phyloP scores from a whole-genome alignment of 768 basidiomycete species.

The Psilocybe tampanensis region DNA sequence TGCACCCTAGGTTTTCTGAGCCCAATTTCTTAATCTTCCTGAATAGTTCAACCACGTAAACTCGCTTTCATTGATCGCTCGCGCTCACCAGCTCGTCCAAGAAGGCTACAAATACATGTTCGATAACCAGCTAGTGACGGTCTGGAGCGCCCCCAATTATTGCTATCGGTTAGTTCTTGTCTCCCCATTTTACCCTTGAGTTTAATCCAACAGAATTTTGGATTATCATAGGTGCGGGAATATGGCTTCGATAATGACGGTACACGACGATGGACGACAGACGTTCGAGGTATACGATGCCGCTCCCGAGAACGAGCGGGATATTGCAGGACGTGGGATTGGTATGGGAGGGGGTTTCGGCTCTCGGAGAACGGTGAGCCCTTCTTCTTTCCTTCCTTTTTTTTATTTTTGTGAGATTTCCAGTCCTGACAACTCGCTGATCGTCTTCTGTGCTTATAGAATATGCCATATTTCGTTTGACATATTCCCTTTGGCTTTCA shows the following conservation, averaged over 20 bases:
- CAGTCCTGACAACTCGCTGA: background rate
- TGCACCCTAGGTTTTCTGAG: background rate
- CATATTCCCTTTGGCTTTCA: background rate
- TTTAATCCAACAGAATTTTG: background rate
- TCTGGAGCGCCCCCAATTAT: slow-evolving; percentile 93
- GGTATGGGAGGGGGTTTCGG: background rate
- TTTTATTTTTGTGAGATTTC: too few species aligned
- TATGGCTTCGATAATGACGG: slow-evolving; percentile 86
- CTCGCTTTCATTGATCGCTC: slow-evolving; percentile 82
- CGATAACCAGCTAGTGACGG: slow-evolving; percentile 87
- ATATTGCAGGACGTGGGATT: slow-evolving; percentile 35
- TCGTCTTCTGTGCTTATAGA: too few species aligned
- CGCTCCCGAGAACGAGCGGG: slow-evolving; percentile 86
- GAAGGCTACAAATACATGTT: slow-evolving; percentile 99
- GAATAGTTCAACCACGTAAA: slow-evolving; percentile 91
- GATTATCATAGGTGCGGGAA: slow-evolving; percentile 49
- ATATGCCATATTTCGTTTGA: background rate
- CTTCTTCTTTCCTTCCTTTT: background rate
- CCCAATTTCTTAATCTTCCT: background rate
- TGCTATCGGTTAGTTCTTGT: slow-evolving; percentile 44
- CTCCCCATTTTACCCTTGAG: background rate
- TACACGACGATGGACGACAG: slow-evolving; percentile 66
- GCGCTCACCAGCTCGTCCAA: slow-evolving; percentile 96
- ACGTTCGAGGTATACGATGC: slow-evolving; percentile 85
- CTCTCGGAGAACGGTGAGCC: background rate